A percentile compares a stretch with the other conserved stretches of the same genome.
phyloP scores from a whole-genome alignment of 768 basidiomycete genomes.

The Leucosporidium creatinivorum region DNA sequence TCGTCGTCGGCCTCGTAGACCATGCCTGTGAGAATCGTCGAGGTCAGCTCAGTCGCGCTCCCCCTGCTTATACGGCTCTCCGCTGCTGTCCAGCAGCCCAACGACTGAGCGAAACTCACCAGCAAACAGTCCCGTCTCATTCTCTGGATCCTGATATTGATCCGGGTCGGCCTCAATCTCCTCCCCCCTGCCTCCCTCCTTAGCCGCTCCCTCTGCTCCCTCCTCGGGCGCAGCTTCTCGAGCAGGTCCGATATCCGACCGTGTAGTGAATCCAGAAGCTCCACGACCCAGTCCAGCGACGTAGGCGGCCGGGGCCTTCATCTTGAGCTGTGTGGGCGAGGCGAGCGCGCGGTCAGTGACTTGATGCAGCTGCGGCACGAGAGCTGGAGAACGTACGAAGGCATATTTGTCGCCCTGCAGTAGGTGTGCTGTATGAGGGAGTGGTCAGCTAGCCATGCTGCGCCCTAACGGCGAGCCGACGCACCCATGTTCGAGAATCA shows the following conservation, averaged over 20 bases:
- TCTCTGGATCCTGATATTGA: slow-evolving; percentile 92
- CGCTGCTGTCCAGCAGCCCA: neutral
- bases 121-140: slow-evolving; percentile 90
- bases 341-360: neutral
- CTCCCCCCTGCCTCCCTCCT: slow-evolving; percentile 65
- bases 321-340: slow-evolving; percentile 4
- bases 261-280: slow-evolving; percentile 78
- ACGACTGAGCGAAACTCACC: slow-evolving; percentile 44
- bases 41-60: neutral
- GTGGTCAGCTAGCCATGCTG: too few relatives aligned
- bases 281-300: slow-evolving; percentile 98
- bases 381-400: neutral
- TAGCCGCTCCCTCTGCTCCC: slow-evolving; percentile 77
- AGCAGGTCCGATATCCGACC: slow-evolving; percentile 97
- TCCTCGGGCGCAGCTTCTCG: slow-evolving; percentile 90
- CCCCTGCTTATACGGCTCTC: neutral
- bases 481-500: too few relatives aligned
- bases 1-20: slow-evolving; percentile 97
- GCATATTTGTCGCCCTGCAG: slow-evolving; percentile 6
- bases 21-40: slow-evolving; percentile 43
- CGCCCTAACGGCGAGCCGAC: too few relatives aligned
- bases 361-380: neutral
- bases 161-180: slow-evolving; percentile 70
- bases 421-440: neutral
- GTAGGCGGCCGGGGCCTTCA: slow-evolving; percentile 55